phyloP scores from a whole-genome alignment of 163 green algal species.

The Coccomyxa subellipsoidea region DNA sequence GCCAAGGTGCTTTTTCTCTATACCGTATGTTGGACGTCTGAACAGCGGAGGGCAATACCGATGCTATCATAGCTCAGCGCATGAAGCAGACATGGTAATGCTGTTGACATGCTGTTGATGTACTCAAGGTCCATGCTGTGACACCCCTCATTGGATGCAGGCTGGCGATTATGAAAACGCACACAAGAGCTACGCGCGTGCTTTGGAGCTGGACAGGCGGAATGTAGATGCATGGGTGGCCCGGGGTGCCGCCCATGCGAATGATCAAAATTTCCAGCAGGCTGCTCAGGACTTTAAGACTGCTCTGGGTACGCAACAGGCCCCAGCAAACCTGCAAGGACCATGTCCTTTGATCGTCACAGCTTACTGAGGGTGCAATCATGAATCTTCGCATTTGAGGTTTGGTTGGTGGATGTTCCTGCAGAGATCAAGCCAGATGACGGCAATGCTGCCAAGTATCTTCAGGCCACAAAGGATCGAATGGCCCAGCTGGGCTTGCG shows the following conservation, averaged over 20 bases:
- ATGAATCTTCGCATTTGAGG: background rate
- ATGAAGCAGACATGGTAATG: too few relatives aligned
- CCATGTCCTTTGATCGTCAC: background rate
- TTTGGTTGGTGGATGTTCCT: background rate
- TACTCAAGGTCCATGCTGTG: too few relatives aligned
- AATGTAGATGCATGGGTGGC: conserved; percentile 45
- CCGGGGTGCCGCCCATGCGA: conserved; percentile 37
- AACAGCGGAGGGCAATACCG: background rate
- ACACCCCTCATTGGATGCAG: background rate
- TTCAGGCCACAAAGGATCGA: conserved; percentile 17
- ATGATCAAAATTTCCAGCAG: conserved; percentile 24
- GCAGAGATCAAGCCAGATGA: conserved; percentile 31
- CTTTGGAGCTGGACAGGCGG: conserved; percentile 31
- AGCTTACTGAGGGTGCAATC: background rate
- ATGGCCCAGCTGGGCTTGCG: conserved; percentile 9
- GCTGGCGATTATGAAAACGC: background rate
- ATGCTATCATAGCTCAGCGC: too few relatives aligned
- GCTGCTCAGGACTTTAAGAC: conserved; percentile 32
- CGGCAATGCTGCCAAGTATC: conserved; percentile 31
- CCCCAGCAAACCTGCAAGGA: background rate
- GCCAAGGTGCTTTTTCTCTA: conserved; percentile 22
- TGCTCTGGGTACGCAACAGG: conserved; percentile 26
- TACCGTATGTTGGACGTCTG: background rate
- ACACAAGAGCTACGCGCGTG: conserved; percentile 12
- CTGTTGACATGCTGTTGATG: too few relatives aligned